Base-by-base conservation (phyloP, 257 asterid species). In the Nicotiana paniculata region DNA sequence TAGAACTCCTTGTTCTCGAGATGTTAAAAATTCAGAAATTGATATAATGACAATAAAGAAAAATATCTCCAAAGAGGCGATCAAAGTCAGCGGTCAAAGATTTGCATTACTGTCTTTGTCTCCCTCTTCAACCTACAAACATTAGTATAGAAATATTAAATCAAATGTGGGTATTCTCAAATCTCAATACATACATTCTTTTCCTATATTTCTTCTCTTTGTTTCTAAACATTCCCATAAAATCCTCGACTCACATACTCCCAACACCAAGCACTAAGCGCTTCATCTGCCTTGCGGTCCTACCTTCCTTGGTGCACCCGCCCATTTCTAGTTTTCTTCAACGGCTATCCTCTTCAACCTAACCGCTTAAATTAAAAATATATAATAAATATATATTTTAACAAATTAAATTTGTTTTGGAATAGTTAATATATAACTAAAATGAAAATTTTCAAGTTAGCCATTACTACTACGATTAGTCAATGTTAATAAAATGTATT, bases 61-160 rank as follows among this genome's bases (percentile, higher is more conserved):
- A 81, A 81, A 51, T 64, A 85, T 82, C 54, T 55, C 17, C 13
- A 35, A 79, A 67, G 33, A 46, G 81, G 72, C 46, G 21, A 48
- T 43, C 12, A 72, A 75, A 81, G 90, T 90, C 88, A 88, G 63
- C 81, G 92, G 90, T 90, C 91, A 89, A 92, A 92, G 89, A 90
- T 90, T 81, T 90, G 89, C 85, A 79, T 85, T 57, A 80, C 82
- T 86, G 91, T 86, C 76, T 79, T 35, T 85, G 92, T 89, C 93
- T 86, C 93, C 95, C 91, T 84, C 87, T 79, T 88, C 75, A 53
- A 85, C 75, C 70, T 79, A 59, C 82, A 58, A 79, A 18, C 46
- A 37, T 15, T 61, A 39, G 39, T 61, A 61, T 79, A 61, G 26
- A 79, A 70, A 39, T 70, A 74, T 72, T 43, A 72, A 43, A 12